phyloP scores from a whole-genome alignment of 257 asterid genomes.

The Schizonepeta tenuifolia region DNA sequence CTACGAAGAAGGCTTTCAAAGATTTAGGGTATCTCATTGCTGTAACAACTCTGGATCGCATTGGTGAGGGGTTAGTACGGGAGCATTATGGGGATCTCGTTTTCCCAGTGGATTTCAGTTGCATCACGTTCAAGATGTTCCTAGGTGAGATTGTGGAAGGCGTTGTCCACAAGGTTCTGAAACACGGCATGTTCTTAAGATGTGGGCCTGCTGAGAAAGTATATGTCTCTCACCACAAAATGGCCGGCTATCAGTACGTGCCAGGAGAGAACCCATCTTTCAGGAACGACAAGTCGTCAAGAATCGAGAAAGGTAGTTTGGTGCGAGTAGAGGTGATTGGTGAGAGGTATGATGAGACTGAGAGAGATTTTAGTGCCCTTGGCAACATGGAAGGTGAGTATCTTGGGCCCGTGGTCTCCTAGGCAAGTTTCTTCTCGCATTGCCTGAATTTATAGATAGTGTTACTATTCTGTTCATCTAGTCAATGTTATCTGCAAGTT shows the following conservation, averaged over 20 bases:
- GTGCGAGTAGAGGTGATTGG: constrained; percentile 61
- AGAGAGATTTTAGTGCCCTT: constrained; percentile 65
- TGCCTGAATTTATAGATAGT: background rate
- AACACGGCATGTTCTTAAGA: constrained; percentile 68
- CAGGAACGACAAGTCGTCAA: constrained; percentile 44
- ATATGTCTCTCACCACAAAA: constrained; percentile 64
- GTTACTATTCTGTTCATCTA: background rate
- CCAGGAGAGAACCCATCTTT: constrained; percentile 69
- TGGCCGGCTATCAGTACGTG: constrained; percentile 56
- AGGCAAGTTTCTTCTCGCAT: constrained; percentile 1
- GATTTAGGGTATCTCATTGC: constrained; percentile 73
- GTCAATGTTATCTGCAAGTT: constrained; percentile 7
- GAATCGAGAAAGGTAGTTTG: constrained; percentile 53
- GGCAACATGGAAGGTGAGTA: constrained; percentile 75
- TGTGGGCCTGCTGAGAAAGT: constrained; percentile 72
- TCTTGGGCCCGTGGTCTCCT: constrained; percentile 63
- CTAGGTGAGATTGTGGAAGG: constrained; percentile 80
- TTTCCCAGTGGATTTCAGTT: constrained; percentile 74
- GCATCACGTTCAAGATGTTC: constrained; percentile 78
- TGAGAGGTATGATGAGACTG: constrained; percentile 69
- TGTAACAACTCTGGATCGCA: constrained; percentile 59
- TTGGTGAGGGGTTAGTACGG: constrained; percentile 65
- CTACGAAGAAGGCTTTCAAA: constrained; percentile 59
- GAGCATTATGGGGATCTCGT: constrained; percentile 57
- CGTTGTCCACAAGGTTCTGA: constrained; percentile 59